Evolutionary conservation across 768 basidiomycete species (phyloP), one percentile per base, ranked within the genome.

Genomic region (Lactarius pseudohatsudake): DNA sequence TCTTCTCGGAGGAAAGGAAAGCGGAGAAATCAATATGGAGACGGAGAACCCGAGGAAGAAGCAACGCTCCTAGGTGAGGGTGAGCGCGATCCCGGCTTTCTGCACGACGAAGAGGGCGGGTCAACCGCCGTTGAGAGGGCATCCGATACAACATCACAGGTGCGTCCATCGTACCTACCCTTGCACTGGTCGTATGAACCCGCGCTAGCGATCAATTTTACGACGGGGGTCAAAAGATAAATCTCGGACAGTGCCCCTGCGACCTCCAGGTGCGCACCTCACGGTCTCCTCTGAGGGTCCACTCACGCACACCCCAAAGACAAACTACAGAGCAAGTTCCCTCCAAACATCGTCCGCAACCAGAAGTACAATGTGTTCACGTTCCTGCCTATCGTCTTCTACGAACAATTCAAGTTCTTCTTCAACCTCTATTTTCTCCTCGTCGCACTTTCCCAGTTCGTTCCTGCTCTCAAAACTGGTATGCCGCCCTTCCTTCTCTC

Each of bases 391-490:
- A 85, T 98, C 70, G 96, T 98, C 55, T 86, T 98, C 76, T 98
- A 98, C 77, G 96, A 98, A 76, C 96, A 98, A 76, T 99, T 98
- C 89, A 98, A 98, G 78, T 98, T 96, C 82, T 99, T 99, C 81
- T 98, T 97, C 86, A 99, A 98, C 75, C 83, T 98, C 8, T 99
- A 98, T 77, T 99, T 99, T 75, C 85, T 98, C 13, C 88, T 98
- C 28, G 97, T 99, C 43, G 97, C 97, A 0, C 82, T 98, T 9
- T 94, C 92, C 10, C 97, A 98, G 77, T 97, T 99, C 74, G 80
- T 99, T 20, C 97, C 97, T 16, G 91, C 95, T 0, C 85, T 99
- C 66, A 95, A 94, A 80, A 99, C 97, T 66, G 96, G 95, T 94
- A 61, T 56, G 86, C 30, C 2, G 4, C 28, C 41, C 58, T 32